Percentiles rank a stretch among this genome's conserved stretches.
Evolutionary conservation across 495 filamentous ascomycete genomes (phyloP).

Genomic region (Aspergillus hancockii): DNA sequence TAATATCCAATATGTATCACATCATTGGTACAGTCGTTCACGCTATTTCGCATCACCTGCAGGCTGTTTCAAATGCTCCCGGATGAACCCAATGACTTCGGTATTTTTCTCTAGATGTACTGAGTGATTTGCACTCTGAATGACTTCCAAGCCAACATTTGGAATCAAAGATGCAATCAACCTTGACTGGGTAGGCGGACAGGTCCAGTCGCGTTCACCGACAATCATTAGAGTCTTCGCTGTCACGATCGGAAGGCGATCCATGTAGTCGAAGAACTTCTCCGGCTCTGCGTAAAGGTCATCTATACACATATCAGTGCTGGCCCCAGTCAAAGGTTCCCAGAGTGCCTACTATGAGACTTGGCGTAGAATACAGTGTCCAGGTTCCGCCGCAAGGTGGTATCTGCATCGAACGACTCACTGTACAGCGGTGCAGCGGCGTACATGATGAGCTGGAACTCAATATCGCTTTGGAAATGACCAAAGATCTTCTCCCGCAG

Average conservation of each 20-base stretch:
- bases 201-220: constrained; percentile 10
- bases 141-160: background rate
- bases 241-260: constrained; percentile 8
- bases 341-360: constrained; percentile 6
- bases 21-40: too few species aligned
- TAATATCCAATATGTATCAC: too few species aligned
- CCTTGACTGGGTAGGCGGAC: constrained; percentile 2
- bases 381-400: background rate
- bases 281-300: constrained; percentile 13
- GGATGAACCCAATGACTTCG: background rate
- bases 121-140: background rate
- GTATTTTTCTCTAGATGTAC: constrained; percentile 10
- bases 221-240: constrained; percentile 16
- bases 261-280: constrained; percentile 17
- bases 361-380: constrained; percentile 8
- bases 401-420: constrained; percentile 3
- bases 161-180: background rate
- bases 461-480: constrained; percentile 13
- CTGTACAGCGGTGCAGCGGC: constrained; percentile 3
- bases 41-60: background rate
- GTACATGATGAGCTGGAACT: constrained; percentile 18
- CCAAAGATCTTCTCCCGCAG: constrained; percentile 18
- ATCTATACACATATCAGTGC: background rate
- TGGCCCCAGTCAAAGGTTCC: background rate
- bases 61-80: background rate